phyloP scores from a whole-genome alignment of 306 rosid genomes.

The Casuarina cunninghamiana region DNA sequence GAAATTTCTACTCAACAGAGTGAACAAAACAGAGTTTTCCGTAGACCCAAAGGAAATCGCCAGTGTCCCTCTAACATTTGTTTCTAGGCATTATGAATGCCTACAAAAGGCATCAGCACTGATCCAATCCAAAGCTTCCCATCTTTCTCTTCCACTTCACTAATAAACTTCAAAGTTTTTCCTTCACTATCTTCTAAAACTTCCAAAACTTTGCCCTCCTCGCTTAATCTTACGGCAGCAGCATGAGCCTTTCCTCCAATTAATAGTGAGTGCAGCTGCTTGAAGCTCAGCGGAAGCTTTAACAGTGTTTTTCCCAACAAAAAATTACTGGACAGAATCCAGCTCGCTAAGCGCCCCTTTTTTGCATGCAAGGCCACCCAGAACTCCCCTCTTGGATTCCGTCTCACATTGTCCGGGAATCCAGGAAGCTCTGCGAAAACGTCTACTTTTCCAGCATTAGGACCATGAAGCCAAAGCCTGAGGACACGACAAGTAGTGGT shows the following conservation, averaged over 20 bases:
- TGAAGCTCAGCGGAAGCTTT: conserved; percentile 56
- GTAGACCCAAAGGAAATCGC: too few species aligned
- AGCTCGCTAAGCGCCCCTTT: conserved; percentile 40
- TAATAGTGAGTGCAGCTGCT: conserved; percentile 55
- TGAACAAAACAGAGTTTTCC: too few species aligned
- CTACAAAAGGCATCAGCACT: conserved; percentile 76
- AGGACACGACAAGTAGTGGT: conserved; percentile 51
- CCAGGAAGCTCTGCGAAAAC: conserved; percentile 70
- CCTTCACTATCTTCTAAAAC: conserved; percentile 83
- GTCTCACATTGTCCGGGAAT: conserved; percentile 79
- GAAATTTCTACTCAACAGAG: too few species aligned
- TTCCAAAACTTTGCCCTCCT: conserved; percentile 58
- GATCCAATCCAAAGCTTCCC: conserved; percentile 90
- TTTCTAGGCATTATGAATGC: conserved; percentile 35
- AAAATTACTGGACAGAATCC: conserved; percentile 41
- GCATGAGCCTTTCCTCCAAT: conserved; percentile 74
- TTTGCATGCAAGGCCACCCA: conserved; percentile 91
- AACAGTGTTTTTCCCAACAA: conserved; percentile 59
- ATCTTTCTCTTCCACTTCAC: conserved; percentile 89
- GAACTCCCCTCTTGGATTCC: conserved; percentile 67
- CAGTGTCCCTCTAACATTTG: too few species aligned
- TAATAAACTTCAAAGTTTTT: conserved; percentile 57
- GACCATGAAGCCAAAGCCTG: conserved; percentile 84
- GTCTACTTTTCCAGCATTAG: conserved; percentile 64
- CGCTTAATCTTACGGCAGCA: conserved; percentile 60